phyloP scores from a whole-genome alignment of 1,284 basidiomycete genomes.

The Nidula niveotomentosa region DNA sequence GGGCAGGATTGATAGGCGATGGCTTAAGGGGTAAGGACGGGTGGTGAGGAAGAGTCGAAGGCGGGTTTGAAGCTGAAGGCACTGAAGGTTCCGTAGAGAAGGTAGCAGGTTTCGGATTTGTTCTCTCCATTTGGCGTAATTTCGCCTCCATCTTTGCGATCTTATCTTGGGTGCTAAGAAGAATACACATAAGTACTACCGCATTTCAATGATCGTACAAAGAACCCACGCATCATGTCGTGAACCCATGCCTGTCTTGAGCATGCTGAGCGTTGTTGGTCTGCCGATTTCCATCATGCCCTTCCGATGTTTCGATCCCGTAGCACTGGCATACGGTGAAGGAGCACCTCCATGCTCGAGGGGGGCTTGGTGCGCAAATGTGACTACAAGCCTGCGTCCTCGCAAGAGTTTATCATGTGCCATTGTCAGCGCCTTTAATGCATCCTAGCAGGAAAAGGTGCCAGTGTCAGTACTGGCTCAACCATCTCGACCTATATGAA shows the following conservation, averaged over 20 bases:
- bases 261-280: conserved; percentile 85
- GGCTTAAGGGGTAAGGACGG: conserved; percentile 57
- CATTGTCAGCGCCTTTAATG: conserved; percentile 73
- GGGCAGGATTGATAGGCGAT: conserved; percentile 22
- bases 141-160: conserved; percentile 97
- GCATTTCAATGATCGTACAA: background rate
- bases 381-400: conserved; percentile 87
- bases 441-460: conserved; percentile 60
- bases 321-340: conserved; percentile 10
- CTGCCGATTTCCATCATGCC: conserved; percentile 58
- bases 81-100: conserved; percentile 7
- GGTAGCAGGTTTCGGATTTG: conserved; percentile 20
- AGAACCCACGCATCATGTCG: conserved; percentile 59
- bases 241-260: conserved; percentile 71
- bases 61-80: conserved; percentile 11
- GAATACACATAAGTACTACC: no score
- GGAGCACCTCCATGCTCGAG: conserved; percentile 32
- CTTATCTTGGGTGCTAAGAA: conserved; percentile 48
- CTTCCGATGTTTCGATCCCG: conserved; percentile 35
- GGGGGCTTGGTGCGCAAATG: conserved; percentile 83
- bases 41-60: conserved; percentile 29
- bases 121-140: conserved; percentile 72
- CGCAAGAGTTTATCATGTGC: conserved; percentile 83
- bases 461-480: background rate
- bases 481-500: background rate